Conservation (phyloP, 768 basidiomycete genomes). For the Collybia mongolica region DNA sequence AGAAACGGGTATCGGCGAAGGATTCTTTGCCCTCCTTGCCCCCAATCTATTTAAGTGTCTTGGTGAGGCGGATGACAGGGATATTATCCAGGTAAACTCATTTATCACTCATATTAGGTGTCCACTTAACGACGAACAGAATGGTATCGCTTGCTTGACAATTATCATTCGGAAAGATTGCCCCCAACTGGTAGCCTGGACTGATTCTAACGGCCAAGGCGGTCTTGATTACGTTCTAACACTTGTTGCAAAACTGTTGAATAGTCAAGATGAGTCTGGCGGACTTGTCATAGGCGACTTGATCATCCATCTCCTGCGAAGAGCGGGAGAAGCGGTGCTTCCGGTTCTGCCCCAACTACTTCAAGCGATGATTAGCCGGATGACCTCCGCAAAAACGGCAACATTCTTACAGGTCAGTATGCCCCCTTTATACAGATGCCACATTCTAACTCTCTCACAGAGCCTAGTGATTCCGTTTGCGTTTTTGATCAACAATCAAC, state of each 20-base stretch:
- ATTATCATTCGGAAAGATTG: slow-evolving; percentile 86
- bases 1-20: slow-evolving; percentile 65
- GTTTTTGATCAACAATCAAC: slow-evolving; percentile 87
- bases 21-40: slow-evolving; percentile 76
- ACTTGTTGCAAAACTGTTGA: slow-evolving; percentile 76
- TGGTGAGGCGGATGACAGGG: slow-evolving; percentile 75
- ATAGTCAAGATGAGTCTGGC: slow-evolving; percentile 84
- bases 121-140: slow-evolving; percentile 40
- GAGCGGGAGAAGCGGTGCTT: slow-evolving; percentile 75
- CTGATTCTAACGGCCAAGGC: slow-evolving; percentile 58
- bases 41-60: slow-evolving; percentile 74
- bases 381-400: slow-evolving; percentile 84
- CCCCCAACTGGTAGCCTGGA: slow-evolving; percentile 78
- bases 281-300: slow-evolving; percentile 94
- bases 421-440: neutral
- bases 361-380: slow-evolving; percentile 77
- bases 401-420: slow-evolving; percentile 80
- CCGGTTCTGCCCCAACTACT: slow-evolving; percentile 87
- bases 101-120: no score
- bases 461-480: slow-evolving; percentile 92
- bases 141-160: slow-evolving; percentile 80
- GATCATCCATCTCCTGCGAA: slow-evolving; percentile 88
- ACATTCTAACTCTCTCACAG: slow-evolving; percentile 31
- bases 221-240: slow-evolving; percentile 77
- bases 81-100: slow-evolving; percentile 65